Evolutionary conservation across 2,329 filamentous ascomycete genomes (phyloP).

Genomic region (Alternaria brassicicola): DNA sequence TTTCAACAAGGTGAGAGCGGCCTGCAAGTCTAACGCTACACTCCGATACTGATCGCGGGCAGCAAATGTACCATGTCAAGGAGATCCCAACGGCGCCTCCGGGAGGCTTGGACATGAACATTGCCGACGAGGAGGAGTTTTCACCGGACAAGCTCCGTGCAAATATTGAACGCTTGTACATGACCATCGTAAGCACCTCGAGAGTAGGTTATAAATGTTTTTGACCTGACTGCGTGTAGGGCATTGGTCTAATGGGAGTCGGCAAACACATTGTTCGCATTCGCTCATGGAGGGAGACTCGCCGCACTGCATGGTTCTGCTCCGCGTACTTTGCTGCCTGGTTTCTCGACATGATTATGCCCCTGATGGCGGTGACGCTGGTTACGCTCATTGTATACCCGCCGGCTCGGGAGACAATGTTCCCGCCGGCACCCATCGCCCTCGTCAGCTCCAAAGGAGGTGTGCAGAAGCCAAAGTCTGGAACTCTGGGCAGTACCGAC

Average conservation of each 20-base stretch:
- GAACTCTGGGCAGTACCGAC: slow-evolving; percentile 75
- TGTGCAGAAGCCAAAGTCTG: slow-evolving; percentile 76
- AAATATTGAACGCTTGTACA: slow-evolving; percentile 80
- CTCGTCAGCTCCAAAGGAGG: slow-evolving; percentile 74
- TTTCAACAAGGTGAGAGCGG: slow-evolving; percentile 68
- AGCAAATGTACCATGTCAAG: slow-evolving; percentile 74
- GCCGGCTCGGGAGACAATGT: slow-evolving; percentile 65
- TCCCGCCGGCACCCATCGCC: slow-evolving; percentile 78
- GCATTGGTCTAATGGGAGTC: slow-evolving; percentile 68
- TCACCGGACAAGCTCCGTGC: slow-evolving; percentile 81
- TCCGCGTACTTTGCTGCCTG: slow-evolving; percentile 69
- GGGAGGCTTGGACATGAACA: slow-evolving; percentile 77
- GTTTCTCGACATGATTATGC: slow-evolving; percentile 73
- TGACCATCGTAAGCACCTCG: slow-evolving; percentile 63
- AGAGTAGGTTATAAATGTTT: background rate
- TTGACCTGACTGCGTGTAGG: slow-evolving; percentile 29
- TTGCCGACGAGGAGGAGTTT: slow-evolving; percentile 82
- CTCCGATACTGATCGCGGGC: slow-evolving; percentile 27
- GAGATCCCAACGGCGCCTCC: slow-evolving; percentile 65
- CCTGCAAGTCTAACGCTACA: background rate
- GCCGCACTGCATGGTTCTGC: slow-evolving; percentile 71
- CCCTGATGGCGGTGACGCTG: slow-evolving; percentile 63
- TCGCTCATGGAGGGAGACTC: slow-evolving; percentile 77
- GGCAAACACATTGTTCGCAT: slow-evolving; percentile 78
- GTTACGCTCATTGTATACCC: slow-evolving; percentile 72